A percentile compares a stretch with the other conserved stretches of the same genome.
phyloP scores from a whole-genome alignment of 352 stramenopile genomes.

The Globisporangium polare region DNA sequence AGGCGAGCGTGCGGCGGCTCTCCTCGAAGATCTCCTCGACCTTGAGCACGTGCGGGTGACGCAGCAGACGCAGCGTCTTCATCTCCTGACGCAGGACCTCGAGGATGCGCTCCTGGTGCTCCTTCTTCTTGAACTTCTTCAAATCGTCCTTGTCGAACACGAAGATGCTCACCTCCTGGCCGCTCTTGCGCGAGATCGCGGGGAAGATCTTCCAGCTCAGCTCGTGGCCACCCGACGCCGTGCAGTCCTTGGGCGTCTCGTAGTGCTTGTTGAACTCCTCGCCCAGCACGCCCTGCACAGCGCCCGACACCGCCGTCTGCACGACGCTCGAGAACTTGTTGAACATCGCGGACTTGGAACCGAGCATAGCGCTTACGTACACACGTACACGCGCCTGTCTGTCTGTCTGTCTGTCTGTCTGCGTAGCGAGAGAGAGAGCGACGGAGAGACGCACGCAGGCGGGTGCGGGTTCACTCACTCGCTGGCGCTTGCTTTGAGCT shows the following conservation, averaged over 20 bases:
- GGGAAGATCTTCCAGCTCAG: conserved; percentile 85
- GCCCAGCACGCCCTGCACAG: conserved; percentile 50
- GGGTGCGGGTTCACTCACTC: not conserved
- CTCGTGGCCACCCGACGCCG: conserved; percentile 79
- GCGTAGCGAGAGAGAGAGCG: not conserved
- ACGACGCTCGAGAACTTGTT: conserved; percentile 78
- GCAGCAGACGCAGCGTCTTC: conserved; percentile 81
- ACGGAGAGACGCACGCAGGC: not conserved
- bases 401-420: no score
- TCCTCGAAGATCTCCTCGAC: conserved; percentile 90
- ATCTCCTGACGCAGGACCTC: conserved; percentile 88
- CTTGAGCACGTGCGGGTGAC: conserved; percentile 88
- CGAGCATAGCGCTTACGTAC: conserved; percentile 2
- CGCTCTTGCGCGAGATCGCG: conserved; percentile 74
- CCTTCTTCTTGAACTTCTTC: conserved; percentile 79
- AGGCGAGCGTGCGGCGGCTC: conserved; percentile 78
- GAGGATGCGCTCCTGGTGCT: conserved; percentile 81
- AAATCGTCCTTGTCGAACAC: conserved; percentile 88
- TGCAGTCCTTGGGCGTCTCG: conserved; percentile 83
- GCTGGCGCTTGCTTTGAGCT: no score
- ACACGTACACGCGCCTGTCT: not conserved
- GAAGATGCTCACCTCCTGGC: conserved; percentile 78
- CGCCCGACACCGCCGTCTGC: conserved; percentile 47
- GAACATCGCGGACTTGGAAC: conserved; percentile 44
- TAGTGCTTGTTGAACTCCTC: conserved; percentile 86